Percentiles rank a stretch among this genome's conserved stretches.
phyloP scores from a whole-genome alignment of 495 filamentous ascomycete species.

The Eremomyces bilateralis region DNA sequence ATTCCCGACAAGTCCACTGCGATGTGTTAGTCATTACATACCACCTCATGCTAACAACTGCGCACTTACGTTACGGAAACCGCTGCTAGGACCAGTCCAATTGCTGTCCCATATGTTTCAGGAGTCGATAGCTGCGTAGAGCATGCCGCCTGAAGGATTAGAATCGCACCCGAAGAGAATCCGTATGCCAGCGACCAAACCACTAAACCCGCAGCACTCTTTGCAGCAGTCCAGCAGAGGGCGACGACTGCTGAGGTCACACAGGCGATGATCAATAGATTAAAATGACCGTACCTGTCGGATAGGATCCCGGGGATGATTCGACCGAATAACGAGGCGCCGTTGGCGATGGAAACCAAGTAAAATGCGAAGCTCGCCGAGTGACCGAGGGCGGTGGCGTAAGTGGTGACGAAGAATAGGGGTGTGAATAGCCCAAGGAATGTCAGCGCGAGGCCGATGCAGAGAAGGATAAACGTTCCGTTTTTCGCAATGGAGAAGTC shows the following conservation, averaged over 20 bases:
- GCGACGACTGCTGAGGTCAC: conserved; percentile 21
- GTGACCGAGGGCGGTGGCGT: conserved; percentile 28
- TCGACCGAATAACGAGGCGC: conserved; percentile 30
- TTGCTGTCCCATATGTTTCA: conserved; percentile 3
- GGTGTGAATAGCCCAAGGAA: conserved; percentile 33
- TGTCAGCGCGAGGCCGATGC: conserved; percentile 18
- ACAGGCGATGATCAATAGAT: conserved; percentile 18
- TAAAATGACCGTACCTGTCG: conserved; percentile 31
- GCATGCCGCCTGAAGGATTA: conserved; percentile 8
- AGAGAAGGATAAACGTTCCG: conserved; percentile 15
- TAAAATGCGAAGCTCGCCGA: conserved; percentile 19
- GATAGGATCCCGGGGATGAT: conserved; percentile 32
- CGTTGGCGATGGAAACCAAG: conserved; percentile 14
- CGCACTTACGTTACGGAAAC: conserved; percentile 1
- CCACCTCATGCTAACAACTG: not conserved
- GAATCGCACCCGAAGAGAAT: conserved; percentile 19
- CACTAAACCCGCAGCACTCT: conserved; percentile 21
- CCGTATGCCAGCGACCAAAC: conserved; percentile 18
- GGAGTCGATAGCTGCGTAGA: conserved; percentile 1
- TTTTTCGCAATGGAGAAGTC: conserved; percentile 10
- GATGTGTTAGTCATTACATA: not conserved
- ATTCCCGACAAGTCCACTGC: conserved; percentile 5
- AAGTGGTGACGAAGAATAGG: conserved; percentile 33
- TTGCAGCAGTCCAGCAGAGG: conserved; percentile 21
- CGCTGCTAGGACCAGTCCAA: conserved; percentile 2